Base-by-base conservation (phyloP, 805 yeast genomes). In the Blastobotrys muscicola region DNA sequence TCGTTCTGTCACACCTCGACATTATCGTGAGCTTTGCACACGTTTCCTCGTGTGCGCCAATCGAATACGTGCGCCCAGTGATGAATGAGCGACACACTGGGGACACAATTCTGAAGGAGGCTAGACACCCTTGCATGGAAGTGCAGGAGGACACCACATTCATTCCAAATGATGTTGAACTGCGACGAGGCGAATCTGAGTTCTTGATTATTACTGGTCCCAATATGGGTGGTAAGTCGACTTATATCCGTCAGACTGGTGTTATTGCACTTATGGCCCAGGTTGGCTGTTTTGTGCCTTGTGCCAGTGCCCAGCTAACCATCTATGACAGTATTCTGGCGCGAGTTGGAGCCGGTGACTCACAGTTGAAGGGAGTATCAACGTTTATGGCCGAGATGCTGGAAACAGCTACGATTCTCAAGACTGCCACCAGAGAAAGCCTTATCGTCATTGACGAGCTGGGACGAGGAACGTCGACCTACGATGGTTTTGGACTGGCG, bases 301-400 rank as follows among this genome's bases (percentile, higher is more conserved):
- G 82, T 48, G 66, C 67, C 9, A 78, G 71, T 30, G 89, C 96
- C 0, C 89, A 85, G 54, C 60, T 92, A 20, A 78, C 86, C 9
- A 69, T 92, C 1, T 86, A 90, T 49, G 98, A 92, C 64, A 86
- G 95, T 1, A 82, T 92, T 4, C 71, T 92, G 47, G 94, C 97
- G 10, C 78, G 98, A 58, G 96, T 92, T n/a, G 98, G 98, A 8
- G 97, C 98, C 2, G 94, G 97, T 9, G 98, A 92, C 61, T 90
- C 97, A 0, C 98, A 92, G 64, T 70, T 92, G 57, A 89, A 90
- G 62, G 98, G 98, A 20, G 85, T 92, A 26, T 89, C 97, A 0
- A 92, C 98, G 0, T 92, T 92, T 56, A 84, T 85, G 85, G 85
- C 94, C 23, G 99, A 92, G 62, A 87, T 92, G 97, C 69, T 86